phyloP scores from a whole-genome alignment of 148 eudicot genomes.

The Cornus controversa region DNA sequence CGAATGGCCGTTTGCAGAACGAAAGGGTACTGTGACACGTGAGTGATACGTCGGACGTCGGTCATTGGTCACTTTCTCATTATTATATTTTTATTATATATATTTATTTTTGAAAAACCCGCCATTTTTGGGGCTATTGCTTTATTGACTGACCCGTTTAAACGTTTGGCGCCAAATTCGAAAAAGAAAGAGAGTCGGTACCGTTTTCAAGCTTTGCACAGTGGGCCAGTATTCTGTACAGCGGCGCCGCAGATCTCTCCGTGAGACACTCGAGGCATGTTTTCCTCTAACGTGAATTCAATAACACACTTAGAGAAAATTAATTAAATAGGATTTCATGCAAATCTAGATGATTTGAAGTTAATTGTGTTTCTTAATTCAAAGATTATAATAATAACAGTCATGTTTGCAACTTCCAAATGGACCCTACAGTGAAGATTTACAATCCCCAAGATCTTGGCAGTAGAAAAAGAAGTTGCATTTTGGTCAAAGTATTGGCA shows the following conservation, averaged over 20 bases:
- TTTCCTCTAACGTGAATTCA: slow-evolving; percentile 9
- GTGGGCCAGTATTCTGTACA: neutral
- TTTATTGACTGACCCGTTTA: slow-evolving; percentile 23
- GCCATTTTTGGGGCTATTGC: slow-evolving; percentile 1
- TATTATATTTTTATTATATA: neutral
- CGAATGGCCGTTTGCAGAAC: slow-evolving; percentile 5
- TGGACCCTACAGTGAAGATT: neutral
- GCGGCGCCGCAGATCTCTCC: slow-evolving; percentile 35
- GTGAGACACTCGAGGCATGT: slow-evolving; percentile 30
- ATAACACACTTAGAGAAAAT: neutral
- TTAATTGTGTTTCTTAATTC: neutral
- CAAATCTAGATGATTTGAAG: neutral
- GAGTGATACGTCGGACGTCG: slow-evolving; percentile 13
- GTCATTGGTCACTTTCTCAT: neutral
- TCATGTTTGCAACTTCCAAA: neutral
- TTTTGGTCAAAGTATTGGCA: neutral
- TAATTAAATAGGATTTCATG: neutral
- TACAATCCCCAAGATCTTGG: neutral
- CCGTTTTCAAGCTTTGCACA: neutral
- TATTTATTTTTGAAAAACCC: slow-evolving; percentile 2
- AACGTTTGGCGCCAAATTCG: slow-evolving; percentile 14
- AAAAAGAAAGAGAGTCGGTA: neutral
- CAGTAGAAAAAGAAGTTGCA: neutral
- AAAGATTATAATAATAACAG: neutral
- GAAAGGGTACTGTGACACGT: slow-evolving; percentile 5